Base-by-base conservation (phyloP, 306 rosid genomes). In the Arachis hypogaea region DNA sequence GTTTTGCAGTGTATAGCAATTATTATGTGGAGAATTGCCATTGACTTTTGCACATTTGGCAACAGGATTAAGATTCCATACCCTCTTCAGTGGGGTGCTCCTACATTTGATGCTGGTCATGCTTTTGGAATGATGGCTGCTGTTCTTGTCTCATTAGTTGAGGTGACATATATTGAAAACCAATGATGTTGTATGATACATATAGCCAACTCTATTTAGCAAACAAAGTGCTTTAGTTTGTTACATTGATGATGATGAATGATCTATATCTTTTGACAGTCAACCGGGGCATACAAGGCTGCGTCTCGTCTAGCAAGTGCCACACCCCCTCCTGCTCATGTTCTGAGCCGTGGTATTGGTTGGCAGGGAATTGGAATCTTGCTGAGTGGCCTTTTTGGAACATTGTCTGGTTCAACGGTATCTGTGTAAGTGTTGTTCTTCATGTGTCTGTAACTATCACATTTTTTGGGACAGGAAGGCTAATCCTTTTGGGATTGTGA, bases 11-110 rank as follows among this genome's bases (percentile, higher is more conserved):
- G 18, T 51, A 18, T 49, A 10, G 38, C 60, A 42, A 67, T 52
- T 46, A 78, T 54, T 51, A 40, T 60, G 51, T 72, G 72, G 68
- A 73, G 56, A 4, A 7, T 9, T 28, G 54, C 16, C 11, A 69
- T 30, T 80, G 67, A 74, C 54, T 73, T 52, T 14, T 71, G 76
- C 73, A 46, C 45, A 69, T 83, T 46, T 59, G 64, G 67, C 22
- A 46, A 55, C 88, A 95, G 99, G 99, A 90, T 95, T 76, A 95
- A 92, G 82, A 85, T 95, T 60, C 99, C 99, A 75, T 95, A 92
- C 73, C 99, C 99, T 85, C 97, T 92, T 74, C 86, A 95, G 76
- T 95, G 99, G 99, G 98, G 98, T 75, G 99, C 97, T 67, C 99
- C 99, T 42, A 92, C 98, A 82, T 95, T 95, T 75, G 85, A 88